Base-by-base conservation (phyloP, 495 filamentous ascomycete genomes). In the Talaromyces stipitatus region DNA sequence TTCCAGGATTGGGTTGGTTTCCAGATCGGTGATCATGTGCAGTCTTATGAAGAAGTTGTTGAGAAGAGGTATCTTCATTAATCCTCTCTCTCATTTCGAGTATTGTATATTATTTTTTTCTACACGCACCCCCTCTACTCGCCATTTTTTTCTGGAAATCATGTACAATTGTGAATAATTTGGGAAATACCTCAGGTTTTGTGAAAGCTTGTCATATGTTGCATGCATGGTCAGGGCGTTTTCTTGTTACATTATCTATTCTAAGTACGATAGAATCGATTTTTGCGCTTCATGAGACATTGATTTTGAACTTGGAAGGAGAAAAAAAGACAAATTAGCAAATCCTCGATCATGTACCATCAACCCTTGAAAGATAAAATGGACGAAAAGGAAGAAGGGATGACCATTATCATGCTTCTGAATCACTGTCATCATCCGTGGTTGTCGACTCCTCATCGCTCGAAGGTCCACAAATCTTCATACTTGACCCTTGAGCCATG, bases 1-100 rank as follows among this genome's bases (percentile, higher is more conserved):
- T 96, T 99, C 63, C 82, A 86, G 7, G 78, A 73, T 33, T 97
- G 89, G 87, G 74, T 83, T 16, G 85, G 81, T 18, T 89, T 97
- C 71, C 65, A 83, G 57, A 77, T 84, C 29, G 94, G 92, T 23
- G 95, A 99, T 72, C 80, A 85, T 61, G 76, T 97, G 59, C 92
- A 96, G 74, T 81, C 83, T 20, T 92, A 92, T 66, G 91, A 96
- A 65, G 85, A 91, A 72, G 78, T 84, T 16, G 66, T 64, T 28
- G 90, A 91, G 70, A 87, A 87, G 75, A 79, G 92, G 59, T 69
- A 67, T 51, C 68, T 78, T 16, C 58, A 69, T 58, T 58, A 36
- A 55, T 1, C 16, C n/a, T 12, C n/a, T 26, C 16, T 24, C 5
- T 45, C 20, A 22, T 58, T 11, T 58, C 28, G 14, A 6, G 9